Percentiles rank a stretch among this genome's conserved stretches.
phyloP scores from a whole-genome alignment of 2,329 filamentous ascomycete species.

The Apiospora hydei region DNA sequence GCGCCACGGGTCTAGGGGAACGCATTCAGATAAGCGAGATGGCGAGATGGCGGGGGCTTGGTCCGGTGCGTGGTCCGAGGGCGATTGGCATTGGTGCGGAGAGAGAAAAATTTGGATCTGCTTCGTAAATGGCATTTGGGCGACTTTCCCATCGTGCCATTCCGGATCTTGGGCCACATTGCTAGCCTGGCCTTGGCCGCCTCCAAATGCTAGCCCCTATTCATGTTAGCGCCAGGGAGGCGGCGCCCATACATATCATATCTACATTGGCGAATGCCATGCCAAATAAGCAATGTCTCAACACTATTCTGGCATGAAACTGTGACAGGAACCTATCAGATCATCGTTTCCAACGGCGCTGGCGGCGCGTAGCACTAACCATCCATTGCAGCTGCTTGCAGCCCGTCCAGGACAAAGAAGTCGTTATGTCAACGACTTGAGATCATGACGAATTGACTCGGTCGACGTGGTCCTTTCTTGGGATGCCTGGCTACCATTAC shows the following conservation, averaged over 20 bases:
- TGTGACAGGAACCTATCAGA: neutral
- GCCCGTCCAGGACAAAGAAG: neutral
- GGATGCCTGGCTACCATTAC: neutral
- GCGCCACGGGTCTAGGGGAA: neutral
- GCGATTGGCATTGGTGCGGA: neutral
- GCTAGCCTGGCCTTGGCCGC: too few species aligned
- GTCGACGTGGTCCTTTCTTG: neutral
- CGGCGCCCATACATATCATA: too few species aligned
- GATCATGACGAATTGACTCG: constrained; percentile 19
- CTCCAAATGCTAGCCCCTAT: neutral
- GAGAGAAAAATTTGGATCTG: neutral
- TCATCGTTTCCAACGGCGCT: neutral
- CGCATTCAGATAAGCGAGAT: neutral
- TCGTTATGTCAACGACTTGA: constrained; percentile 4
- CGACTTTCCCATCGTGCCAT: neutral
- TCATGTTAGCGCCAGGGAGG: constrained; percentile 1
- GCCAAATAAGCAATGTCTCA: neutral
- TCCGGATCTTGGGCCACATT: too few species aligned
- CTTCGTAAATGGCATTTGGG: neutral
- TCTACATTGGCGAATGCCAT: neutral
- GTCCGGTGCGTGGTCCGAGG: neutral
- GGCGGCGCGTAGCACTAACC: neutral
- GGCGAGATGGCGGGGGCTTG: neutral
- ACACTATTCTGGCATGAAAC: neutral
- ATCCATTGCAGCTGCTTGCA: neutral